A percentile compares a stretch with the other conserved stretches of the same genome.
phyloP scores from a whole-genome alignment of 2,329 filamentous ascomycete genomes.

The Colletotrichum higginsianum region DNA sequence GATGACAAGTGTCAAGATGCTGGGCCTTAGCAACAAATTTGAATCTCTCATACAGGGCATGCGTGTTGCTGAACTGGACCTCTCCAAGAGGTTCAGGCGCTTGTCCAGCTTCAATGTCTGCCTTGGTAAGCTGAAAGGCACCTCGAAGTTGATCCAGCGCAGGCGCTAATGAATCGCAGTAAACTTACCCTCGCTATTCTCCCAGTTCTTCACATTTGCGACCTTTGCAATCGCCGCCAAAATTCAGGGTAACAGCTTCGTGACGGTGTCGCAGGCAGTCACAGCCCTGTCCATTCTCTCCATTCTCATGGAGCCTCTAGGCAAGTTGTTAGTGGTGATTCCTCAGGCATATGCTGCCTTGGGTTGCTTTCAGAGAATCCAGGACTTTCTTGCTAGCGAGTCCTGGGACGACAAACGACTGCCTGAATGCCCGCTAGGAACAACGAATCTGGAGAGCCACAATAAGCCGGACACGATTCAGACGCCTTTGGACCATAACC shows the following conservation, averaged over 20 bases:
- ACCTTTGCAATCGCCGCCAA: conserved; percentile 38
- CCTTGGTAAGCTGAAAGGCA: conserved; percentile 25
- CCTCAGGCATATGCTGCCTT: conserved; percentile 44
- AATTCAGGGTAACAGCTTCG: conserved; percentile 26
- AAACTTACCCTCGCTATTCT: conserved; percentile 26
- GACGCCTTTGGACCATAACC: conserved; percentile 8
- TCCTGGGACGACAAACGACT: conserved; percentile 30
- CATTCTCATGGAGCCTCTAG: conserved; percentile 28
- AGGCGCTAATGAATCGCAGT: conserved; percentile 22
- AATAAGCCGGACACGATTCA: conserved; percentile 16
- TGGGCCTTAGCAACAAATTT: conserved; percentile 46
- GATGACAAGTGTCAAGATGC: conserved; percentile 28
- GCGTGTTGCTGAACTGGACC: conserved; percentile 54
- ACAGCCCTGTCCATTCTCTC: conserved; percentile 26
- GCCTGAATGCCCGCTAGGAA: conserved; percentile 22
- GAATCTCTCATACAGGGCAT: conserved; percentile 53
- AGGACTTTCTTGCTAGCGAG: conserved; percentile 44
- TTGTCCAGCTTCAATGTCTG: conserved; percentile 44
- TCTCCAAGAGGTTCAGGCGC: conserved; percentile 55
- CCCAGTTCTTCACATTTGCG: conserved; percentile 25
- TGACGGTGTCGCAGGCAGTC: conserved; percentile 22
- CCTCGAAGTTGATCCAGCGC: conserved; percentile 8
- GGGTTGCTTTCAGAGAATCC: conserved; percentile 47
- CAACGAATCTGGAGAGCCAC: conserved; percentile 25
- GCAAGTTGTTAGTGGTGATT: conserved; percentile 43